phyloP scores from a whole-genome alignment of 176 grass and related monocot genomes.

The Ensete glaucum region DNA sequence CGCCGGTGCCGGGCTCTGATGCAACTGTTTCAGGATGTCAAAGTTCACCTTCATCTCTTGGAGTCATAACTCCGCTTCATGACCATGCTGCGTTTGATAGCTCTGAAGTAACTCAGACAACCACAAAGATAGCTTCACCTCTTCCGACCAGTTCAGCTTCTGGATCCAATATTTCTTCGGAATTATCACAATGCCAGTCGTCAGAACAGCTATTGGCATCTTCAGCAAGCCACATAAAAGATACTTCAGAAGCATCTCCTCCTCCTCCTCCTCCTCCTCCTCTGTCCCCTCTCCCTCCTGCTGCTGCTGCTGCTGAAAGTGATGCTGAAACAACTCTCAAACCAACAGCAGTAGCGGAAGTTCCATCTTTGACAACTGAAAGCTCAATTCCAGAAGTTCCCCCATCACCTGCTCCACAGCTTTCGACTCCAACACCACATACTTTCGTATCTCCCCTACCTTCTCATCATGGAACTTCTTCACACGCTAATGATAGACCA shows the following conservation, averaged over 20 bases:
- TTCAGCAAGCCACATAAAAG: background rate
- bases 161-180: conserved; percentile 19
- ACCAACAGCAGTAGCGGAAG: background rate
- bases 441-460: background rate
- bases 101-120: conserved; percentile 24
- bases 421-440: background rate
- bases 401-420: background rate
- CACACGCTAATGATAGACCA: conserved; percentile 9
- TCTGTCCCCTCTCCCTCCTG: background rate
- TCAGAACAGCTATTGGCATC: conserved; percentile 14
- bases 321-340: background rate
- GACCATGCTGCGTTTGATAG: conserved; percentile 38
- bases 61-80: conserved; percentile 65
- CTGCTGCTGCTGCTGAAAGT: background rate
- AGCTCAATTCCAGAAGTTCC: background rate
- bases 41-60: conserved; percentile 54
- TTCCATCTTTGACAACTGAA: background rate
- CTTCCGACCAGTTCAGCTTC: conserved; percentile 16
- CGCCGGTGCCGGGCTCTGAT: conserved; percentile 33
- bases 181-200: conserved; percentile 19
- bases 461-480: conserved; percentile 30
- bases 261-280: background rate
- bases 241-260: background rate
- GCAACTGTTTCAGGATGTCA: conserved; percentile 46
- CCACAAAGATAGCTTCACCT: conserved; percentile 24